Evolutionary conservation across 1,284 basidiomycete species (phyloP).

Genomic region (Anthracocystis setariae): DNA sequence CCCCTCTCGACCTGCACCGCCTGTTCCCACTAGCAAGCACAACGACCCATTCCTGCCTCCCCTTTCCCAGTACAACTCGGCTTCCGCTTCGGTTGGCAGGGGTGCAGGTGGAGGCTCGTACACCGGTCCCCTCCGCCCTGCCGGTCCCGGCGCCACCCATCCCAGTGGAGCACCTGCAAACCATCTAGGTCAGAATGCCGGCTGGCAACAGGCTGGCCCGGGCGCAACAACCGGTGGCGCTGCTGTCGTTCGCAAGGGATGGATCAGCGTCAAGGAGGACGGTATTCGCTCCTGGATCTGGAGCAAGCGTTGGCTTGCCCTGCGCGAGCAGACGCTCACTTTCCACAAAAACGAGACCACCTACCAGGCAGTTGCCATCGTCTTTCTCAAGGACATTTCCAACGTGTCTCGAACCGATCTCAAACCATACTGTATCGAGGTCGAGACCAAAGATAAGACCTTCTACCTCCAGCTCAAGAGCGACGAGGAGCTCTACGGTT

Average conservation of each 20-base stretch:
- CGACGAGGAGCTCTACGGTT: constrained; percentile 94
- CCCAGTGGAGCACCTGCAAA: constrained; percentile 19
- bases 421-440: constrained; percentile 85
- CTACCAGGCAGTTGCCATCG: constrained; percentile 74
- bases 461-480: constrained; percentile 86
- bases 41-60: constrained; percentile 58
- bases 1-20: constrained; percentile 60
- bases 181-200: constrained; percentile 29
- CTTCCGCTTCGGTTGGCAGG: constrained; percentile 21
- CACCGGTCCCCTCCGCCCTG: constrained; percentile 59
- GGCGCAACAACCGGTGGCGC: constrained; percentile 46
- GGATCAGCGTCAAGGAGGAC: constrained; percentile 67
- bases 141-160: constrained; percentile 52
- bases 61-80: constrained; percentile 49
- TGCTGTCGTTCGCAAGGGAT: constrained; percentile 63
- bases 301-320: constrained; percentile 87
- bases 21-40: constrained; percentile 52
- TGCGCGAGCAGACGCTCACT: constrained; percentile 81
- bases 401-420: constrained; percentile 90
- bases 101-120: constrained; percentile 62
- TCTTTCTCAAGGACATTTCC: constrained; percentile 81
- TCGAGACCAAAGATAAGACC: constrained; percentile 80
- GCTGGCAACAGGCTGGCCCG: constrained; percentile 49
- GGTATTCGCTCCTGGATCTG: constrained; percentile 82
- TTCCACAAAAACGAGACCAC: constrained; percentile 90